Evolutionary conservation across 768 basidiomycete species (phyloP), one percentile per base, ranked within the genome.

Genomic region (Macrolepiota fuliginosa): DNA sequence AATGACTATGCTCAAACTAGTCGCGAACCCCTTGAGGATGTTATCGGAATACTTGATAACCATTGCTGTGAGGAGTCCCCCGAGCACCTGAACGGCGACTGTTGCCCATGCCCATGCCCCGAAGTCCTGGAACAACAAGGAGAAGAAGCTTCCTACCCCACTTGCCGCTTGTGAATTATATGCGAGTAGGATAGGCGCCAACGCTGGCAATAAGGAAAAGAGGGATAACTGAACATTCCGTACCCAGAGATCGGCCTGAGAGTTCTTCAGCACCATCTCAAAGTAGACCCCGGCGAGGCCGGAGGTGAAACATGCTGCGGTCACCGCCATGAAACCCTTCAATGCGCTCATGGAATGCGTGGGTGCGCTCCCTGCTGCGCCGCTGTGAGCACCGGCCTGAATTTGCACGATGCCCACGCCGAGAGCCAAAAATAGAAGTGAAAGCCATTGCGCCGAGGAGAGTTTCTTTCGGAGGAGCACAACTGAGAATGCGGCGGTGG

Each of bases 261-360:
- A 91, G 67, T 90, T 89, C 78, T 96, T 98, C 65, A 96, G 79
- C 37, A 95, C 94, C 91, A 96, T 95, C 77, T 98, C 96, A 67
- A 98, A 98, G 77, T 98, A 98, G 27, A 98, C 96, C 5, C 96
- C 96, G 0, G 96, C 96, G 49, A 98, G 85, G 25, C 96, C 96
- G 0, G 94, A 96, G 0, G 96, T 97, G 71, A 96, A 87, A 77
- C 96, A 98, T 0, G 96, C 95, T 13, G 89, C 85, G 6, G 86
- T 81, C 55, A 98, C 96, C 1, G 96, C 96, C 52, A 91, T 70
- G 75, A 98, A 96, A 0, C 96, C 96, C 64, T 86, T 93, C 63
- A 90, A 71, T 9, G 89, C 86, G 64, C 88, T 83, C 93, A 97
- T 96, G 37, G 82, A 77, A 65, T 86, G 81, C 4, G 72, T 59